These are phyloP conservation scores for Quercus mongolica DNA, from an alignment of 306 rosid genomes.

Conservation along the genomic window DNA sequence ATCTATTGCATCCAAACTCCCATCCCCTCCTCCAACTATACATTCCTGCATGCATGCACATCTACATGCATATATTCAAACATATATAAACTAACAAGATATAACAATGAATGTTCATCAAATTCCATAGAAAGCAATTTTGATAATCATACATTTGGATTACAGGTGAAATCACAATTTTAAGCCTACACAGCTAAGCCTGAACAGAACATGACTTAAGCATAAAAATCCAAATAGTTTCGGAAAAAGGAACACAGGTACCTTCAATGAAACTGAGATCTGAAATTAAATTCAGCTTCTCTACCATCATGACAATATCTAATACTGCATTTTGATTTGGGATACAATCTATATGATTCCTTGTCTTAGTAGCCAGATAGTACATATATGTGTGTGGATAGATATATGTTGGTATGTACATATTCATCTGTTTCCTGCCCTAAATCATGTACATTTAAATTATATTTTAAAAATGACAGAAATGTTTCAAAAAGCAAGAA, in stretches of 20 bases:
- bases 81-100: neutral
- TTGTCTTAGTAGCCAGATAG: no score
- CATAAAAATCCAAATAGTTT: neutral
- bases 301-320: neutral
- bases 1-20: neutral
- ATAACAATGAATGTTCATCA: neutral
- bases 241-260: neutral
- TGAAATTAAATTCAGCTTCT: neutral
- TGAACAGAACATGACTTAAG: neutral
- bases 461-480: neutral
- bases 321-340: neutral
- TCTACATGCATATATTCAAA: no score
- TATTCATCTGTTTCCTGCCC: neutral
- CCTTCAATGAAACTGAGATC: neutral
- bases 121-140: neutral
- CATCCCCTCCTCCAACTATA: neutral
- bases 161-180: neutral
- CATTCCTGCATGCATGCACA: no score
- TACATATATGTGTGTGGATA: no score
- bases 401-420: no score
- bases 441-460: neutral
- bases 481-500: neutral
- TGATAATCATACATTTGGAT: neutral
- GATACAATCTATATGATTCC: no score
- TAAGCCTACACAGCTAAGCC: neutral